Percentiles rank a stretch among this genome's conserved stretches.
Conservation (phyloP, 2,329 filamentous ascomycete species). For the Coniella vitis region DNA sequence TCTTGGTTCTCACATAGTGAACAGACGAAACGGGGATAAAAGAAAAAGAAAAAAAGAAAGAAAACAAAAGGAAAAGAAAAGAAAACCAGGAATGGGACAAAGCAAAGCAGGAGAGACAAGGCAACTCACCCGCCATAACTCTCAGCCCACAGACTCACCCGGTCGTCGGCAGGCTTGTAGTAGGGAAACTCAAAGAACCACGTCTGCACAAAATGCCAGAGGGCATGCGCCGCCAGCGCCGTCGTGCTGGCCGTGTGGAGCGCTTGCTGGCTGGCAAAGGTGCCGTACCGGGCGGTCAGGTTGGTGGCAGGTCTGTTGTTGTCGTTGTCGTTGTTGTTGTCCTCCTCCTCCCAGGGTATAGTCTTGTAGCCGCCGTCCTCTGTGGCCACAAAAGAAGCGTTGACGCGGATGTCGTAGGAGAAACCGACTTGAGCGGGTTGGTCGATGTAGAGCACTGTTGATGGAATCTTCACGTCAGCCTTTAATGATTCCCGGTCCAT, state of each 20-base stretch:
- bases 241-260: conserved; percentile 41
- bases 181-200: conserved; percentile 49
- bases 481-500: background rate
- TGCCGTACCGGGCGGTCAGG: conserved; percentile 30
- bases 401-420: conserved; percentile 16
- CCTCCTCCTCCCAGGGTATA: conserved; percentile 26
- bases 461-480: conserved; percentile 31
- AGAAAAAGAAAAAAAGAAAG: background rate
- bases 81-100: too few species aligned
- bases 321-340: too few species aligned
- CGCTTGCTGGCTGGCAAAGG: conserved; percentile 29
- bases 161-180: conserved; percentile 37
- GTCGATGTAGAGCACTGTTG: conserved; percentile 51
- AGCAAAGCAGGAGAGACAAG: background rate
- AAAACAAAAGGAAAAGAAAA: too few species aligned
- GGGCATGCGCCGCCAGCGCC: conserved; percentile 42
- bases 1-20: too few species aligned
- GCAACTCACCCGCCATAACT: conserved; percentile 11
- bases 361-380: background rate
- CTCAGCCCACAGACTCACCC: conserved; percentile 17
- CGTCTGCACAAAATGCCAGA: conserved; percentile 56
- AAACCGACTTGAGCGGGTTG: conserved; percentile 32
- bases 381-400: background rate
- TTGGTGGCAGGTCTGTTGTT: conserved; percentile 24
- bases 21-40: too few species aligned